Percentiles rank a stretch among this genome's conserved stretches.
Evolutionary conservation across 1,284 basidiomycete genomes (phyloP).

Genomic region (Ceratobasidium sp.): DNA sequence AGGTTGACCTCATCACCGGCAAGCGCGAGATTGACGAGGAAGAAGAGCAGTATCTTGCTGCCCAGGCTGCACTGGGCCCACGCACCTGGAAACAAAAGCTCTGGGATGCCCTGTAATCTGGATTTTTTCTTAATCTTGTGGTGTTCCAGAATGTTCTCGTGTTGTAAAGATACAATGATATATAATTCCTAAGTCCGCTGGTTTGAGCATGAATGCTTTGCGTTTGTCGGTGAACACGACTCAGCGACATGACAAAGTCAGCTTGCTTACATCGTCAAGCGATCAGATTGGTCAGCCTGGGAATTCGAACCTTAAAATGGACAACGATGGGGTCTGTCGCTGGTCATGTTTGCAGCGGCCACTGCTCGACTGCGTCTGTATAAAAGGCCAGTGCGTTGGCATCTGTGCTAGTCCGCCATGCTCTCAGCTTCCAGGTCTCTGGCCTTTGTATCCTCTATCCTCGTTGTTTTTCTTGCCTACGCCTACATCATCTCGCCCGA

Average conservation of each 20-base stretch:
- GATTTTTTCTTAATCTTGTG: background rate
- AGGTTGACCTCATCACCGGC: constrained; percentile 76
- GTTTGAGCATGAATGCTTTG: background rate
- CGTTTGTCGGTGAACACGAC: background rate
- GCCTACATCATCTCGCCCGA: constrained; percentile 34
- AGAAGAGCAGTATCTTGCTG: constrained; percentile 64
- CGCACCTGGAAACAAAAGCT: constrained; percentile 50
- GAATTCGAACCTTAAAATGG: background rate
- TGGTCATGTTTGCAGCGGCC: constrained; percentile 7
- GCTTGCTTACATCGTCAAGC: constrained; percentile 9
- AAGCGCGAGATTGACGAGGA: constrained; percentile 76
- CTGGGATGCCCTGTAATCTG: constrained; percentile 50
- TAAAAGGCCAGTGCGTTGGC: constrained; percentile 38
- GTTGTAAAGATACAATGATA: constrained; percentile 14
- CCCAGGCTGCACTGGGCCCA: constrained; percentile 56
- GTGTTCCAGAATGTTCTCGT: background rate
- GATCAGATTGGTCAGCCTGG: constrained; percentile 7
- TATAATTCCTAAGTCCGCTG: background rate
- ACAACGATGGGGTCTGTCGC: background rate
- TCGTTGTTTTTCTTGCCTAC: constrained; percentile 34
- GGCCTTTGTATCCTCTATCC: constrained; percentile 27
- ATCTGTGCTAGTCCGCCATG: constrained; percentile 2
- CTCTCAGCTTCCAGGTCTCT: constrained; percentile 21
- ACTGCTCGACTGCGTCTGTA: constrained; percentile 28
- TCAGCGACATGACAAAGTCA: background rate